Evolutionary conservation across 345 rosid species (phyloP).

Genomic region (Lenwebbia sp.): DNA sequence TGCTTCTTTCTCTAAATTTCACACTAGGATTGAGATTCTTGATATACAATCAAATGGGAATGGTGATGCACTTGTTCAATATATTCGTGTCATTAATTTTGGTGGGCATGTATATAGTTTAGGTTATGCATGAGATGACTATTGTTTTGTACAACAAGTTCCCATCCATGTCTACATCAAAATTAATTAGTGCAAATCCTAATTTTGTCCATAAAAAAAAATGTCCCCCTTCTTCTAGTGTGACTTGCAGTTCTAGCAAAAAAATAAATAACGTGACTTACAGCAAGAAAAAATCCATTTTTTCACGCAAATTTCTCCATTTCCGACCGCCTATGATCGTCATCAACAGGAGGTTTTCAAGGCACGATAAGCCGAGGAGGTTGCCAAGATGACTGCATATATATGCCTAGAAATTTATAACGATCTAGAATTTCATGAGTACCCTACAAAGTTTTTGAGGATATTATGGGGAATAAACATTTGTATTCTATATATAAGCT

Average conservation of each 20-base stretch:
- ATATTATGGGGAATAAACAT: background rate
- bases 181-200: too few relatives aligned
- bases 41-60: background rate
- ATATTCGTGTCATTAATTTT: background rate
- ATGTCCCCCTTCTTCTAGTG: too few relatives aligned
- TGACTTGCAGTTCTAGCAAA: too few relatives aligned
- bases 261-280: too few relatives aligned
- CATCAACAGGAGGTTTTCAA: too few relatives aligned
- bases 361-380: background rate
- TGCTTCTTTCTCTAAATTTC: background rate
- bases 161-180: too few relatives aligned
- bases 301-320: too few relatives aligned
- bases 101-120: background rate
- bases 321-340: too few relatives aligned
- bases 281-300: too few relatives aligned
- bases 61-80: background rate
- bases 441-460: background rate
- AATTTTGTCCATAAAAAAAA: too few relatives aligned
- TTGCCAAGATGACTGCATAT: background rate
- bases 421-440: background rate
- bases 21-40: background rate
- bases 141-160: background rate
- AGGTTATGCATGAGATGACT: background rate
- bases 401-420: background rate
- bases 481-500: background rate